Conservation (phyloP, 1,284 basidiomycete genomes). For the Cutaneotrichosporon cutaneum region DNA sequence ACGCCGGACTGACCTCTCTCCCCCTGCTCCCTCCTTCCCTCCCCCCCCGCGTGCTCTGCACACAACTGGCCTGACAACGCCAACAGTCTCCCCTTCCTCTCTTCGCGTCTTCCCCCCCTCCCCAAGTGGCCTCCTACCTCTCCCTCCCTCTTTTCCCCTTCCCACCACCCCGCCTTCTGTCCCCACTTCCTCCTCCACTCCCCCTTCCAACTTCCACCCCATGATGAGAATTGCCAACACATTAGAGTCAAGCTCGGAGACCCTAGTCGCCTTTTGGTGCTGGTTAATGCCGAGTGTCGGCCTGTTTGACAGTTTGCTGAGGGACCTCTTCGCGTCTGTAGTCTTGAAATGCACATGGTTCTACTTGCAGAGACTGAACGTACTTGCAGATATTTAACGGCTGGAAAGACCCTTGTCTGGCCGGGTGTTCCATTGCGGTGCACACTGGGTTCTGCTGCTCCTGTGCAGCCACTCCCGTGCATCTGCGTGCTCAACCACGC, state of each 20-base stretch:
- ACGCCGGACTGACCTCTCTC: not conserved
- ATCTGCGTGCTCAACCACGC: too few species aligned
- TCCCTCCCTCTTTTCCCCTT: not conserved
- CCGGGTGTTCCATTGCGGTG: too few species aligned
- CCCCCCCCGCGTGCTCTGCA: not conserved
- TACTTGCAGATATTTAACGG: too few species aligned
- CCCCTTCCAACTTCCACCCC: slow-evolving; percentile 7
- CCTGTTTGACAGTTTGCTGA: slow-evolving; percentile 33
- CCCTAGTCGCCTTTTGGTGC: slow-evolving; percentile 27
- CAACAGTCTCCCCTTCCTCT: not conserved
- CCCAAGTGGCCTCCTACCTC: not conserved
- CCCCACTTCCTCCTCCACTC: slow-evolving; percentile 1
- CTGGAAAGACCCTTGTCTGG: too few species aligned
- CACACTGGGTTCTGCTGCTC: too few species aligned
- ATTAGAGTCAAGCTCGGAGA: slow-evolving; percentile 35
- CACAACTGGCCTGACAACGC: not conserved
- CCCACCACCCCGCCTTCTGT: not conserved
- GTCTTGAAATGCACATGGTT: not conserved
- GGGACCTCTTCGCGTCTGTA: slow-evolving; percentile 4
- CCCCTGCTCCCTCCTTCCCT: not conserved
- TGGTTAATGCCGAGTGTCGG: slow-evolving; percentile 32
- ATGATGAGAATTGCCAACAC: slow-evolving; percentile 35
- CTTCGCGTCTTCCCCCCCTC: not conserved
- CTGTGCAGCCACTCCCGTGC: too few species aligned
- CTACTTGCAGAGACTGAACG: too few species aligned